Percentiles rank a stretch among this genome's conserved stretches.
Evolutionary conservation across 148 eudicot genomes (phyloP).

Genomic region (Silene conica): DNA sequence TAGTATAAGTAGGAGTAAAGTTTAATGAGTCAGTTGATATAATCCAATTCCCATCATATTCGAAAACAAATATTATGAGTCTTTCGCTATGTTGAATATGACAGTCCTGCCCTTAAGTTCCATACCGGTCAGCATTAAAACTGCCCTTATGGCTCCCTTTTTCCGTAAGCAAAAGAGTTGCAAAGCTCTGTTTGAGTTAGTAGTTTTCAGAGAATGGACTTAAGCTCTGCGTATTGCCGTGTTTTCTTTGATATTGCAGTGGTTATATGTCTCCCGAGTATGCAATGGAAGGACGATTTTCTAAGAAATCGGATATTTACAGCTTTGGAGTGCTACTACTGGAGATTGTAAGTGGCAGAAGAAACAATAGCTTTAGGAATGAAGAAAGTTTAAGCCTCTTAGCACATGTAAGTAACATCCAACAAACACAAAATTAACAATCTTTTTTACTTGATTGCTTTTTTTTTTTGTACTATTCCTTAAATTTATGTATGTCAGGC

Average conservation of each 20-base stretch:
- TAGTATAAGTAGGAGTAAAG: too few species aligned
- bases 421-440: neutral
- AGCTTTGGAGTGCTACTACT: slow-evolving; percentile 39
- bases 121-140: too few species aligned
- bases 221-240: neutral
- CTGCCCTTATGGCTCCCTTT: too few species aligned
- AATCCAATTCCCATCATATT: too few species aligned
- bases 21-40: too few species aligned
- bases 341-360: slow-evolving; percentile 36
- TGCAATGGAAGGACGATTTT: slow-evolving; percentile 34
- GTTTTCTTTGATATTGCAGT: slow-evolving; percentile 16
- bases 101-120: neutral
- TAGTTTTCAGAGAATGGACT: too few species aligned
- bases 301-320: slow-evolving; percentile 37
- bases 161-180: too few species aligned
- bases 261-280: slow-evolving; percentile 41
- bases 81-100: neutral
- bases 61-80: neutral
- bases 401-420: slow-evolving; percentile 24
- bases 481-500: slow-evolving; percentile 15
- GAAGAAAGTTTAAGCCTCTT: slow-evolving; percentile 27
- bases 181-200: too few species aligned
- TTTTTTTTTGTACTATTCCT: neutral
- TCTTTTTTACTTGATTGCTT: neutral
- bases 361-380: slow-evolving; percentile 26